These are phyloP conservation scores for Anthracocystis panici-leucophaei DNA, from an alignment of 1,284 basidiomycete genomes.

Conservation along the genomic window DNA sequence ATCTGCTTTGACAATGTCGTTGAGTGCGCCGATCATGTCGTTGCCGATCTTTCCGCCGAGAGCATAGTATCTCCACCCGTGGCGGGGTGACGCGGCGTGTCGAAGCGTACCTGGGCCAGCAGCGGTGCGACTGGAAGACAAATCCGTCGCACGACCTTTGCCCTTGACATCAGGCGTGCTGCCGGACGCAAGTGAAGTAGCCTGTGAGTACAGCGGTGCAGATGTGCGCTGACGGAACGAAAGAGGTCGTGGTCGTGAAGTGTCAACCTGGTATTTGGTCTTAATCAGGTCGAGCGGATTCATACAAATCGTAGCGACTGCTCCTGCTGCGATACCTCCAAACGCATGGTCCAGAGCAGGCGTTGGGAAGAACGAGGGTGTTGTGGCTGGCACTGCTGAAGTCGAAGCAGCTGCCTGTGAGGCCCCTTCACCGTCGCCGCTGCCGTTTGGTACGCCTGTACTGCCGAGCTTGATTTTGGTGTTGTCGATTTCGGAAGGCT, in stretches of 20 bases:
- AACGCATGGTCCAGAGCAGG: constrained; percentile 83
- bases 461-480: constrained; percentile 11
- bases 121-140: constrained; percentile 3
- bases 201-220: constrained; percentile 10
- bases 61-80: constrained; percentile 48
- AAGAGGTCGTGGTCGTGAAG: constrained; percentile 38
- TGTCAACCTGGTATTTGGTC: constrained; percentile 84
- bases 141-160: constrained; percentile 25
- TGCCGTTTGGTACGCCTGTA: constrained; percentile 30
- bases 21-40: constrained; percentile 81
- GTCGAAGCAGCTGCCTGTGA: constrained; percentile 19
- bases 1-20: constrained; percentile 79
- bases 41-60: constrained; percentile 72
- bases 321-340: constrained; percentile 91
- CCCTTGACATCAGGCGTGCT: constrained; percentile 30
- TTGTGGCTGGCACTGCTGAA: constrained; percentile 1
- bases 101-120: constrained; percentile 10
- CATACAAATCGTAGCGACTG: constrained; percentile 93
- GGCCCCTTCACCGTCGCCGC: constrained; percentile 17
- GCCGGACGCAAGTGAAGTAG: constrained; percentile 9
- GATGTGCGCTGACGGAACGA: constrained; percentile 15
- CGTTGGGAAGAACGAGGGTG: constrained; percentile 60
- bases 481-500: neutral
- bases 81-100: constrained; percentile 5
- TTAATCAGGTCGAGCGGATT: constrained; percentile 97